Base-by-base conservation (phyloP, 1,284 basidiomycete genomes). In the Ustilago nuda region DNA sequence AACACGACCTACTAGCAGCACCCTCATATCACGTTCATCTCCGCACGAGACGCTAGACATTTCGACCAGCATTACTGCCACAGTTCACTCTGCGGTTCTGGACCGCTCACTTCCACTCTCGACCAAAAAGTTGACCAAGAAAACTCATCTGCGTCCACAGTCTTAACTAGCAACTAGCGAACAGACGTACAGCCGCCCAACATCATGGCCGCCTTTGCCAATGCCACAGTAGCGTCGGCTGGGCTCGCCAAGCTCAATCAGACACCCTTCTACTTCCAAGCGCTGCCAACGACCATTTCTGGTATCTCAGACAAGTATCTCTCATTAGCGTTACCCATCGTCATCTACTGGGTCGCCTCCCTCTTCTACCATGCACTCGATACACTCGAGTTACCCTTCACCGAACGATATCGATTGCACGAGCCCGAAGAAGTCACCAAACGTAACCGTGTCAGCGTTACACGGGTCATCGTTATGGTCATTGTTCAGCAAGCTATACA, bases 301-400 rank as follows among this genome's bases (percentile, higher is more conserved):
- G 87, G 88, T 57, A 80, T 95, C 61, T 89, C 92, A 2, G 96
- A 98, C 88, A 89, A 91, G 66, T 82, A 90, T 73, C 87, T 95
- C 46, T 90, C 93, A 4, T 88, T 98, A 59, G 88, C 90, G 4
- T 89, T 91, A 0, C 95, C 96, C 2, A 84, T 98, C 68, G 66
- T 92, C 66, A 90, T 91, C n/a, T 98, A 99, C 88, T 99, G 97
- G 96, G 78, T 87, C 3, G 87, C 92, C 50, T 94, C 94, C 2
- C 87, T 92, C 63, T 87, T 93, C 84, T 99, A 96, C 88, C 91
- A 94, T 84, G 80, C 87, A 36, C 89, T 99, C 80, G 96, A 99
- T 87, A 64, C 54, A 5, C 64, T 82, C 27, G 88, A 90, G 59
- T 91, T 92, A 87, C 89, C 91, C 76, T 93, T 91, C 89, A 90